Evolutionary conservation across 805 yeast species (phyloP).

Genomic region (Candida ovalis): DNA sequence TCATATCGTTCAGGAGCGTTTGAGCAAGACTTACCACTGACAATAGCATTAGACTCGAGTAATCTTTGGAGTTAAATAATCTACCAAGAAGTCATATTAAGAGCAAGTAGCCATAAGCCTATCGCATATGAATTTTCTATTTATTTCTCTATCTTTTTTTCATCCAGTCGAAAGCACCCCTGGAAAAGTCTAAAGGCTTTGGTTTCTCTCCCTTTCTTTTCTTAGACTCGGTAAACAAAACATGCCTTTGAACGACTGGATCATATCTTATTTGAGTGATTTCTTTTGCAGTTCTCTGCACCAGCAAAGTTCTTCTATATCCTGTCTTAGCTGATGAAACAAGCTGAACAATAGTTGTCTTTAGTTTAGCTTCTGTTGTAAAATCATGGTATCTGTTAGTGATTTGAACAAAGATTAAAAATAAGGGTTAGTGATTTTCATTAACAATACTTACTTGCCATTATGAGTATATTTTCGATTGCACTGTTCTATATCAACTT

Average conservation of each 20-base stretch:
- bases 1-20: too few relatives aligned
- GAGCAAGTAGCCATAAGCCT: too few relatives aligned
- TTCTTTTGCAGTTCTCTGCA: constrained; percentile 77
- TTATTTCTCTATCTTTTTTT: constrained; percentile 22
- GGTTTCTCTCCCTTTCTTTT: constrained; percentile 68
- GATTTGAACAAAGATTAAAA: not conserved
- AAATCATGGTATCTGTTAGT: not conserved
- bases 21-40: too few relatives aligned
- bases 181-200: constrained; percentile 45
- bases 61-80: too few relatives aligned
- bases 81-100: too few relatives aligned
- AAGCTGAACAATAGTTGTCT: constrained; percentile 79
- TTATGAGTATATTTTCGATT: not conserved
- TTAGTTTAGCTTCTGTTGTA: constrained; percentile 58
- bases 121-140: not conserved
- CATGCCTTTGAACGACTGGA: constrained; percentile 86
- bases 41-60: too few relatives aligned
- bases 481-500: too few relatives aligned
- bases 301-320: constrained; percentile 69
- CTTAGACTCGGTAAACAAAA: constrained; percentile 81
- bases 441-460: constrained; percentile 3
- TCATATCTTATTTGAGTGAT: constrained; percentile 84
- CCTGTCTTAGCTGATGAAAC: constrained; percentile 92
- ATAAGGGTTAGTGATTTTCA: not conserved
- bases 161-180: constrained; percentile 38